Base-by-base conservation (phyloP, 1,284 basidiomycete species). In the Ustilago lituana region DNA sequence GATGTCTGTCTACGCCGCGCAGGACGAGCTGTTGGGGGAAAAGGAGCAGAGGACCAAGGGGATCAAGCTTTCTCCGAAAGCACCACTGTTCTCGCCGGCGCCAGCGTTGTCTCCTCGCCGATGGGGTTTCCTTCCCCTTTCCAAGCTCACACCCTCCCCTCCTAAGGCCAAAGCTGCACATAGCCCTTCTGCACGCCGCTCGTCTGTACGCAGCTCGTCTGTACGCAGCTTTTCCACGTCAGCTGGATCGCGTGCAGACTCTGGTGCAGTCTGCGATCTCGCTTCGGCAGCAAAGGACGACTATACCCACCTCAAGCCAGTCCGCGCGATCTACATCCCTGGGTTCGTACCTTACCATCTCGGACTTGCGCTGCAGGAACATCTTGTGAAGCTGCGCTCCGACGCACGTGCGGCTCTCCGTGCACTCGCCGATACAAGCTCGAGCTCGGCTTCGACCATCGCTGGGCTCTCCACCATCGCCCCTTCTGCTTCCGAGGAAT, bases 391-490 rank as follows among this genome's bases (percentile, higher is more conserved):
- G 9, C 62, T 70, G n/a, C 65, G 79, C 0, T 43, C 61, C 4
- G 47, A 50, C 7, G 76, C 80, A 0, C 69, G 77, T 8, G 61
- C 70, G 1, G 56, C 93, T 78, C 85, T 89, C 73, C 94, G 95
- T 81, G 84, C 83, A 14, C 84, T 83, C 7, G 91, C 90, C 23
- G 82, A 93, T 33, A 89, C 91, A 0, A 93, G 94, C 83, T 94
- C 22, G 90, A 92, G 81, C 87, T 92, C 76, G 85, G 83, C 55
- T 84, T 54, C 43, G 5, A 49, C 41, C 2, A 33, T 54, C 1
- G 24, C 66, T 9, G 66, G 66, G 1, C 45, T 31, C 5, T 92
- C 17, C 88, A 92, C 69, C 83, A 39, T 66, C 41, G 20, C 33
- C 1, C 86, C 45, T 76, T 88, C 41, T 87, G 91, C 80, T 83